Evolutionary conservation across 768 basidiomycete genomes (phyloP).

Genomic region (Termitomyces sp.): DNA sequence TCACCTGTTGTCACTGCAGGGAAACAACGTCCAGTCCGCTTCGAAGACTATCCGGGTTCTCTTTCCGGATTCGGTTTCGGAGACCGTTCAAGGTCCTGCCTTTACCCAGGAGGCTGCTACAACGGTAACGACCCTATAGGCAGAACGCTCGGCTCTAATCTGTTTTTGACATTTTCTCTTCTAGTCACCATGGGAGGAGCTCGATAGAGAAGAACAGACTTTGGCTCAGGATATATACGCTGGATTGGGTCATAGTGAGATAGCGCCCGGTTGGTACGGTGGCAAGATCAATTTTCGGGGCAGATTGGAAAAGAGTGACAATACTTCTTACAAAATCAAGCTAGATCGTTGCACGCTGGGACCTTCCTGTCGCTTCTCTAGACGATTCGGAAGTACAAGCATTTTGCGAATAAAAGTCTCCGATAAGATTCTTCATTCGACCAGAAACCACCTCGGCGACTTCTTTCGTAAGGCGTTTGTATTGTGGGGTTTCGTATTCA

Average conservation of each 20-base stretch:
- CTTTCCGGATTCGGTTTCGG: neutral
- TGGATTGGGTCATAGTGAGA: slow-evolving; percentile 36
- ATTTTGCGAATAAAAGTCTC: slow-evolving; percentile 46
- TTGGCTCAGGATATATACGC: slow-evolving; percentile 26
- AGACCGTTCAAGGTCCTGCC: slow-evolving; percentile 11
- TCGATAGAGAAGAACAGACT: slow-evolving; percentile 48
- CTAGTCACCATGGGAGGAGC: slow-evolving; percentile 58
- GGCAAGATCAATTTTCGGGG: slow-evolving; percentile 54
- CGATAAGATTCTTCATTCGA: slow-evolving; percentile 24
- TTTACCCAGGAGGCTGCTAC: slow-evolving; percentile 32
- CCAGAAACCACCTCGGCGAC: slow-evolving; percentile 23
- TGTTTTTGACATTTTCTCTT: neutral
- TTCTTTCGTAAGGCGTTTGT: slow-evolving; percentile 48
- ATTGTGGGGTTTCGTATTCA: slow-evolving; percentile 47
- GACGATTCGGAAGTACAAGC: slow-evolving; percentile 58
- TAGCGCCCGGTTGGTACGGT: slow-evolving; percentile 46
- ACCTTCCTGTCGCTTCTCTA: slow-evolving; percentile 49
- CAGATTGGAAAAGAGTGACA: slow-evolving; percentile 19
- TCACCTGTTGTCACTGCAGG: slow-evolving; percentile 20
- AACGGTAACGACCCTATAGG: slow-evolving; percentile 17
- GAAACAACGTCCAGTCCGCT: slow-evolving; percentile 25
- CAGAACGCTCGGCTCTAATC: neutral
- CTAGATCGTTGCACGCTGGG: slow-evolving; percentile 47
- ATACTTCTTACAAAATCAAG: slow-evolving; percentile 28
- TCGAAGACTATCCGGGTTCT: slow-evolving; percentile 17